Conservation (phyloP, 352 stramenopile genomes). For the Pythium pyrilobum region DNA sequence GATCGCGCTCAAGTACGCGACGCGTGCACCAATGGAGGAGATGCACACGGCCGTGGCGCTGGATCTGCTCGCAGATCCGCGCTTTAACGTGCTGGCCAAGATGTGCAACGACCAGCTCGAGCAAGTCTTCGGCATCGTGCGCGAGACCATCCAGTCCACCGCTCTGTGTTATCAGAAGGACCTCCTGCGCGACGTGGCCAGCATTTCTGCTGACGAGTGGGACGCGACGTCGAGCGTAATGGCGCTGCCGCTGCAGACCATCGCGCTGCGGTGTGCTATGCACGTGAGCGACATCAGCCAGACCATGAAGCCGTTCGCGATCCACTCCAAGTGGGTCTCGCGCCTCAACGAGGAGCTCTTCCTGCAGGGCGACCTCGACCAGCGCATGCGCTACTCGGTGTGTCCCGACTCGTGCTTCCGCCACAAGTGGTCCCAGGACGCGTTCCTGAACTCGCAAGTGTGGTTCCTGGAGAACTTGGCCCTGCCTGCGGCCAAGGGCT, state of each 20-base stretch:
- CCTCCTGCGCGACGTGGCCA: constrained; percentile 48
- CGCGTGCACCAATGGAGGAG: constrained; percentile 65
- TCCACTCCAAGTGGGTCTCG: constrained; percentile 73
- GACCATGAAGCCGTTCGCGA: constrained; percentile 75
- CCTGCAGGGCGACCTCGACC: constrained; percentile 60
- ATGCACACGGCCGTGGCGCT: constrained; percentile 66
- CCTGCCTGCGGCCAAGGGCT: constrained; percentile 40
- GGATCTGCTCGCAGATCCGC: constrained; percentile 37
- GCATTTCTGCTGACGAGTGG: constrained; percentile 37
- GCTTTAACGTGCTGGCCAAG: constrained; percentile 51
- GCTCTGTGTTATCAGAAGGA: constrained; percentile 79
- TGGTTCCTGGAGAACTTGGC: constrained; percentile 57
- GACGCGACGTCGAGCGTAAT: constrained; percentile 24
- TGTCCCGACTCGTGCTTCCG: constrained; percentile 53
- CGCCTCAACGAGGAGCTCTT: constrained; percentile 71
- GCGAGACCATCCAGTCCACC: constrained; percentile 65
- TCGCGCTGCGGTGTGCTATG: constrained; percentile 59
- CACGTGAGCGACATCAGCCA: constrained; percentile 82
- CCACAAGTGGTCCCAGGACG: constrained; percentile 39
- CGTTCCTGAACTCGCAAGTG: constrained; percentile 50
- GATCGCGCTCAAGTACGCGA: constrained; percentile 53
- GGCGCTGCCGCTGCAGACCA: constrained; percentile 40
- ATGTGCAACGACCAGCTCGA: constrained; percentile 41
- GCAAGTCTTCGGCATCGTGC: constrained; percentile 51
- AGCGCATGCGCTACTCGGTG: constrained; percentile 27